Evolutionary conservation across 1,284 basidiomycete species (phyloP).

Genomic region (Polyporus tsugae): DNA sequence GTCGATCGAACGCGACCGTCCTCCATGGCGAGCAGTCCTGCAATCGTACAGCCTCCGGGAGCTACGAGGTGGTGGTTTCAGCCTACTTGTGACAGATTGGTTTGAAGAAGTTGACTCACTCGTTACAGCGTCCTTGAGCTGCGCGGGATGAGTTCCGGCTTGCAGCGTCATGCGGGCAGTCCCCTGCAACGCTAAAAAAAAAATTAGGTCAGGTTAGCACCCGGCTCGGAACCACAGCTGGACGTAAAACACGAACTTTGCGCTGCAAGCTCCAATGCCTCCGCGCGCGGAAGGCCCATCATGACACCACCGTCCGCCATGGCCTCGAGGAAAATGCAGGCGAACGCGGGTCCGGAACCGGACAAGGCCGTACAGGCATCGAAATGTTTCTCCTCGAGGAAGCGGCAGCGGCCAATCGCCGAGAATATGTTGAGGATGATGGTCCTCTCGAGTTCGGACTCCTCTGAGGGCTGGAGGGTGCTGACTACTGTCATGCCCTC

Average conservation of each 20-base stretch:
- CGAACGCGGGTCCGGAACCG: constrained; percentile 97
- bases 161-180: constrained; percentile 96
- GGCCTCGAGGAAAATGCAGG: constrained; percentile 96
- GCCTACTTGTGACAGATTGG: not conserved
- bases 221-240: not conserved
- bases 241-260: constrained; percentile 74
- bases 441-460: constrained; percentile 68
- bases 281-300: constrained; percentile 97
- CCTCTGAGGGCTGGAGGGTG: constrained; percentile 61
- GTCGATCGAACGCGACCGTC: constrained; percentile 95
- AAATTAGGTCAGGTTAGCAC: not conserved
- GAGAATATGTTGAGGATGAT: constrained; percentile 94
- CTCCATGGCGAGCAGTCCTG: constrained; percentile 93
- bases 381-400: constrained; percentile 97
- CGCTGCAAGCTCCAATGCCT: constrained; percentile 94
- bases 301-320: constrained; percentile 99
- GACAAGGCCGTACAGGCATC: constrained; percentile 98
- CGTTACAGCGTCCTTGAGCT: constrained; percentile 97
- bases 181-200: constrained; percentile 86
- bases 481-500: constrained; percentile 97
- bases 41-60: constrained; percentile 98
- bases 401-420: constrained; percentile 92
- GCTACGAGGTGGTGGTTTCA: constrained; percentile 55
- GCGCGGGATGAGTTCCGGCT: constrained; percentile 90
- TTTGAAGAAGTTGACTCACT: constrained; percentile 63